phyloP scores from a whole-genome alignment of 139 green algal genomes.

The Diplosphaera chodatii region DNA sequence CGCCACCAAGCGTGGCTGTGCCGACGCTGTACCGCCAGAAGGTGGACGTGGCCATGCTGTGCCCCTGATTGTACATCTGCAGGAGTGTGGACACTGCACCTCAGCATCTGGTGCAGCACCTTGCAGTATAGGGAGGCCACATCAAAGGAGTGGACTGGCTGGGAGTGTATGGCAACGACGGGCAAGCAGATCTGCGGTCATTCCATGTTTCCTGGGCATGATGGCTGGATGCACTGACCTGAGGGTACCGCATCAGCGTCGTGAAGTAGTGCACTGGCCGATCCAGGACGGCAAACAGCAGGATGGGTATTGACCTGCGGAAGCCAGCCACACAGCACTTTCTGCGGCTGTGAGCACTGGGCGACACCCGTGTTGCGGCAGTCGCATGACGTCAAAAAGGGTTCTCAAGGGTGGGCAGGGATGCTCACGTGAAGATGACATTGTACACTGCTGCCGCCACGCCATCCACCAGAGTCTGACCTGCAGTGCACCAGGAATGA shows the following conservation, averaged over 20 bases:
- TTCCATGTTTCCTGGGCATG: too few relatives aligned
- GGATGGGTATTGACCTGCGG: conserved; percentile 78
- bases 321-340: too few relatives aligned
- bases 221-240: too few relatives aligned
- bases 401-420: too few relatives aligned
- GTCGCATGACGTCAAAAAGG: neutral
- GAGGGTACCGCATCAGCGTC: conserved; percentile 41
- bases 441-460: conserved; percentile 52
- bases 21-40: conserved; percentile 45
- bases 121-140: too few relatives aligned
- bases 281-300: conserved; percentile 77
- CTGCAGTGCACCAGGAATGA: too few relatives aligned
- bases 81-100: neutral
- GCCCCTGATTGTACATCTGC: conserved; percentile 42
- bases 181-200: too few relatives aligned
- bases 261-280: conserved; percentile 37
- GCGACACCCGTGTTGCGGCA: too few relatives aligned
- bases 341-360: too few relatives aligned
- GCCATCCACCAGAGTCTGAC: conserved; percentile 43
- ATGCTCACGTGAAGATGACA: conserved; percentile 4
- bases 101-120: too few relatives aligned
- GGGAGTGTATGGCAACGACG: too few relatives aligned
- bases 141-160: too few relatives aligned
- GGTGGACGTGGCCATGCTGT: conserved; percentile 22
- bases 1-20: conserved; percentile 25